Percentiles rank a stretch among this genome's conserved stretches.
Conservation (phyloP, 1,284 basidiomycete species). For the Ceratobasidium sp. region DNA sequence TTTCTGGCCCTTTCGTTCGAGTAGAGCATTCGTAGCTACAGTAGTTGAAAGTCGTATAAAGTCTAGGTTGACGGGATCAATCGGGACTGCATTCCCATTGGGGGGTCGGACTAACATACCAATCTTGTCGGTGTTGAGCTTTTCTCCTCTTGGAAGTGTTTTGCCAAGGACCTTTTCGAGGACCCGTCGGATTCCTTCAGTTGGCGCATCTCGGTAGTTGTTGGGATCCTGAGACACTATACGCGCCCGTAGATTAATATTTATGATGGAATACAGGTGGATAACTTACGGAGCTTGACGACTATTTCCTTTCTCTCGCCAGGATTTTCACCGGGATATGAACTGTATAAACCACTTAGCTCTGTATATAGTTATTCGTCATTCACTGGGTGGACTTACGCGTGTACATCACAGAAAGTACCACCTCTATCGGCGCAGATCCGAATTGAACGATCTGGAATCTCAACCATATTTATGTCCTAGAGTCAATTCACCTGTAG, state of each 20-base stretch:
- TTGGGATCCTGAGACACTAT: conserved; percentile 83
- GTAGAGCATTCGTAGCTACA: conserved; percentile 93
- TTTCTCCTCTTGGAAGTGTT: conserved; percentile 67
- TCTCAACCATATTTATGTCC: conserved; percentile 3
- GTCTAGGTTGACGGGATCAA: conserved; percentile 56
- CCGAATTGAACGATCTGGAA: conserved; percentile 65
- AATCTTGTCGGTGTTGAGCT: conserved; percentile 82
- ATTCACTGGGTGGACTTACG: conserved; percentile 54
- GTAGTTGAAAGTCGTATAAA: conserved; percentile 94
- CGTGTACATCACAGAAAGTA: conserved; percentile 83
- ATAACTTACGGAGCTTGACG: conserved; percentile 74
- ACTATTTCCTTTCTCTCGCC: conserved; percentile 72
- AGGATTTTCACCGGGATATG: conserved; percentile 71
- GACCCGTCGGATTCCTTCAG: conserved; percentile 91
- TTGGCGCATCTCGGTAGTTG: conserved; percentile 94
- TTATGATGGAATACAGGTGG: neutral
- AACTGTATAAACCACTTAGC: conserved; percentile 52
- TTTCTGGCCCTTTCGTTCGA: conserved; percentile 91
- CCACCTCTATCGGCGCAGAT: conserved; percentile 70
- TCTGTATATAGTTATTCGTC: neutral
- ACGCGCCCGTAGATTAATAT: neutral
- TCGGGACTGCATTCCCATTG: no score
- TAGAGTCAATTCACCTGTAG: neutral
- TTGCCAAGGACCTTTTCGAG: conserved; percentile 78
- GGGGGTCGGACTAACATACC: conserved; percentile 66